These are phyloP conservation scores for Rhinocladiella similis DNA, from an alignment of 2,329 filamentous ascomycete genomes.

Conservation along the genomic window DNA sequence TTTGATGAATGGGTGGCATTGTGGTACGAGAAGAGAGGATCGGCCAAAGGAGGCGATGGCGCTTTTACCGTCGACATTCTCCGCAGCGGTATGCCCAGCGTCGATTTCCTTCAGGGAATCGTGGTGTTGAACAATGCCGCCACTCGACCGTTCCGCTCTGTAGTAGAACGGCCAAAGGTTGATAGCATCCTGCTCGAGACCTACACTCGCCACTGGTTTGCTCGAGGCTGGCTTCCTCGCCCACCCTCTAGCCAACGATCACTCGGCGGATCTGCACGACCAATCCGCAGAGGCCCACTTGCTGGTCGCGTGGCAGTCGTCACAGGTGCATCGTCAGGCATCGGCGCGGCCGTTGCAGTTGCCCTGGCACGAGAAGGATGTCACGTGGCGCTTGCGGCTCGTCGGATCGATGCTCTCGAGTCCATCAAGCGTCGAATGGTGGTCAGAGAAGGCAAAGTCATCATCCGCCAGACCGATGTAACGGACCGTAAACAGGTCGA, in stretches of 20 bases:
- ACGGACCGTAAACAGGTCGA: conserved; percentile 67
- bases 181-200: conserved; percentile 71
- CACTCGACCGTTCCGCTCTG: conserved; percentile 61
- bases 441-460: conserved; percentile 61
- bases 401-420: conserved; percentile 69
- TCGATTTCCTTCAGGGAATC: conserved; percentile 68
- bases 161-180: conserved; percentile 66
- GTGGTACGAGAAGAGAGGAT: conserved; percentile 71
- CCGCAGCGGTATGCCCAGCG: conserved; percentile 75
- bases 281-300: conserved; percentile 54
- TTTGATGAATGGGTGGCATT: conserved; percentile 75
- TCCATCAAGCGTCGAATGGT: conserved; percentile 62
- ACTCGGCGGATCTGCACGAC: conserved; percentile 45
- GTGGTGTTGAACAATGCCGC: conserved; percentile 71
- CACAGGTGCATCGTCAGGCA: conserved; percentile 39
- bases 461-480: conserved; percentile 71
- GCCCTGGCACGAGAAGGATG: conserved; percentile 45
- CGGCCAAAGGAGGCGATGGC: conserved; percentile 65
- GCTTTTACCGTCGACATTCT: conserved; percentile 78
- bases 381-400: conserved; percentile 48
- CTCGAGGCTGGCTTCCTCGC: conserved; percentile 70
- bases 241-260: conserved; percentile 57
- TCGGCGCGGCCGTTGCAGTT: conserved; percentile 37
- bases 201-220: conserved; percentile 78
- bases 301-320: conserved; percentile 40